A percentile compares a stretch with the other conserved stretches of the same genome.
Evolutionary conservation across 164 flowering plant genomes (phyloP).

Genomic region (Aristolochia californica): DNA sequence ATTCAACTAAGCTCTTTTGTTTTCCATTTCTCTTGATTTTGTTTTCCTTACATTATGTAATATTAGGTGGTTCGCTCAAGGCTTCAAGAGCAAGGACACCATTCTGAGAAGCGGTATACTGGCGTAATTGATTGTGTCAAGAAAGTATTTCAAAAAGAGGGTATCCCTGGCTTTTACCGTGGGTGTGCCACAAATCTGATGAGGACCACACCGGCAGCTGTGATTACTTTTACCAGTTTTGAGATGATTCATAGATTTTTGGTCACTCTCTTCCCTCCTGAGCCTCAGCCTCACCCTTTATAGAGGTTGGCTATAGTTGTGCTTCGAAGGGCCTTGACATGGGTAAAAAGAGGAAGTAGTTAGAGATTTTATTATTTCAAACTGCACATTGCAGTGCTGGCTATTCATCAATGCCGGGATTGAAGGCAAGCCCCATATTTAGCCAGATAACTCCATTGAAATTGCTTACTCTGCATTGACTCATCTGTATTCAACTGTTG

Average conservation of each 20-base stretch:
- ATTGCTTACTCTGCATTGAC: no score
- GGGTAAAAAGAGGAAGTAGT: no score
- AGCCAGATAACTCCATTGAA: no score
- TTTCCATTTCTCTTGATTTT: no score
- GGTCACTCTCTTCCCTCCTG: constrained; percentile 35
- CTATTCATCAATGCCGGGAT: no score
- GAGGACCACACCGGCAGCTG: constrained; percentile 93
- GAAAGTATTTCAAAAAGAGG: constrained; percentile 70
- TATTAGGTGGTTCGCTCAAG: constrained; percentile 81
- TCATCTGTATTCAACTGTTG: no score
- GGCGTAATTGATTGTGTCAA: constrained; percentile 74
- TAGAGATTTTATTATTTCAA: no score
- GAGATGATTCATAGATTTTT: constrained; percentile 92
- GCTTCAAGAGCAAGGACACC: constrained; percentile 93
- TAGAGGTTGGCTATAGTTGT: no score
- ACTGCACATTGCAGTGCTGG: no score
- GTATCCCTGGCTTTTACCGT: constrained; percentile 82
- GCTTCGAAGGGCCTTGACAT: no score
- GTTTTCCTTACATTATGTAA: not conserved
- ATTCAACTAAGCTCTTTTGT: not conserved
- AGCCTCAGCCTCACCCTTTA: constrained; percentile 25
- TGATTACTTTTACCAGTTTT: constrained; percentile 94
- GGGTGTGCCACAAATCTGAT: constrained; percentile 92
- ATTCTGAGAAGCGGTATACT: constrained; percentile 70
- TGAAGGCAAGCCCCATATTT: no score